Base-by-base conservation (phyloP, 2,329 filamentous ascomycete species). In the Epicoccum sorghinum region DNA sequence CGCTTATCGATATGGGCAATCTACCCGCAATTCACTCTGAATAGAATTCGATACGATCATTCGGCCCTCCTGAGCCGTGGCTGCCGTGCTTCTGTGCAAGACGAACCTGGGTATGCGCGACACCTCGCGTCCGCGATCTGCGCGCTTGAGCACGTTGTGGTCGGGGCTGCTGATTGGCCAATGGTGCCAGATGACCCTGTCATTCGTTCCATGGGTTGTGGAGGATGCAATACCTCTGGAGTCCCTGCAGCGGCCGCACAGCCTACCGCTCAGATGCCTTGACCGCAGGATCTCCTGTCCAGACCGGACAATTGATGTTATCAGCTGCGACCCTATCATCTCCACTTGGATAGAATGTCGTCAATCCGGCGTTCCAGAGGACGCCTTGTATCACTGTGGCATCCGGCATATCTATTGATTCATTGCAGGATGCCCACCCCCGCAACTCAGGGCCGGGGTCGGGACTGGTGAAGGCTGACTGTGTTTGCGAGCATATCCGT, bases 91-190 rank as follows among this genome's bases (percentile, higher is more conserved):
- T 39, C 24, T 43, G 43, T 44, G 38, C 47, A 32, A 47, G 25
- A 50, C 35, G 38, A 27, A 55, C 24, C 47, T 55, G 42, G 38
- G 43, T 45, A 63, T 67, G 61, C 61, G 65, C 62, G 60, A 63
- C 64, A 65, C 59, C 44, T 60, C 59, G 60, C 59, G 55, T 59
- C 57, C 59, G 62, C 62, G 66, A 71, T 72, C 68, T 70, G 62
- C 67, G 52, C 53, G 57, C 55, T 55, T 62, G 57, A 64, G 57
- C 55, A 65, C 56, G 53, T 58, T 53, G 57, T 56, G 58, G 60
- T 61, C 63, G 61, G 51, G 59, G 58, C 60, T 56, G 64, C 60
- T 64, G 68, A 73, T 73, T 70, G 69, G 70, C 57, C 70, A 72
- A 72, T 72, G 58, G 62, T 57, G 57, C 47, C 59, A 68, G 57